phyloP scores from a whole-genome alignment of 441 rosid species.

The Populus hybrid region DNA sequence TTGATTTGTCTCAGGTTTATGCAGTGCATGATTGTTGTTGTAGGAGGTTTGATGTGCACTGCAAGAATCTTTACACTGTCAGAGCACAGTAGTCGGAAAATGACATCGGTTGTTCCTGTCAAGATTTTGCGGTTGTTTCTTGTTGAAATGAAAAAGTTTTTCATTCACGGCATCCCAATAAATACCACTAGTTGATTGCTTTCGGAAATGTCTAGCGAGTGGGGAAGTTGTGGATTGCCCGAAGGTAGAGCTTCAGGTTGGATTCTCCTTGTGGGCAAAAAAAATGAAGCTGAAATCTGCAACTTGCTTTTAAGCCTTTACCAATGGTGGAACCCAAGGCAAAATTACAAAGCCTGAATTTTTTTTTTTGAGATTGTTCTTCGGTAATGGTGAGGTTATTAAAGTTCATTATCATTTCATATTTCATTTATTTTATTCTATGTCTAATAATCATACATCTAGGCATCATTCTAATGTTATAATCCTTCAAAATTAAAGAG shows the following conservation, averaged over 20 bases:
- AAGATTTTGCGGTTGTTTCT: background rate
- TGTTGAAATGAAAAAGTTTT: background rate
- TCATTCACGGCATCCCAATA: background rate
- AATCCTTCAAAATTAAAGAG: background rate
- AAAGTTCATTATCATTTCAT: background rate
- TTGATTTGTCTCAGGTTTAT: background rate
- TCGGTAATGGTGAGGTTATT: background rate
- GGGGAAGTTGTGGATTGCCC: background rate
- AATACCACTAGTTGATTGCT: background rate
- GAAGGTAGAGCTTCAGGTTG: background rate
- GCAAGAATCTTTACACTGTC: background rate
- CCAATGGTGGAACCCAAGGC: background rate
- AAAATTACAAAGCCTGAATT: background rate
- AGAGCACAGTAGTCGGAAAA: background rate
- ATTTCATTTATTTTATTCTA: background rate
- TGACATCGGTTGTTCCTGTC: background rate
- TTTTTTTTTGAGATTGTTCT: background rate
- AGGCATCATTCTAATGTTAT: background rate
- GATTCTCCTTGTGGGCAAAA: background rate
- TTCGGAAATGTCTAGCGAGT: background rate
- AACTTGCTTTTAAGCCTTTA: background rate
- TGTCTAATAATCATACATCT: background rate
- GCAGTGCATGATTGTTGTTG: background rate
- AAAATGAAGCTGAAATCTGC: too few relatives aligned
- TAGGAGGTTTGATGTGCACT: background rate